Conservation (phyloP, 1,284 basidiomycete species). For the Pyrrhoderma noxium region DNA sequence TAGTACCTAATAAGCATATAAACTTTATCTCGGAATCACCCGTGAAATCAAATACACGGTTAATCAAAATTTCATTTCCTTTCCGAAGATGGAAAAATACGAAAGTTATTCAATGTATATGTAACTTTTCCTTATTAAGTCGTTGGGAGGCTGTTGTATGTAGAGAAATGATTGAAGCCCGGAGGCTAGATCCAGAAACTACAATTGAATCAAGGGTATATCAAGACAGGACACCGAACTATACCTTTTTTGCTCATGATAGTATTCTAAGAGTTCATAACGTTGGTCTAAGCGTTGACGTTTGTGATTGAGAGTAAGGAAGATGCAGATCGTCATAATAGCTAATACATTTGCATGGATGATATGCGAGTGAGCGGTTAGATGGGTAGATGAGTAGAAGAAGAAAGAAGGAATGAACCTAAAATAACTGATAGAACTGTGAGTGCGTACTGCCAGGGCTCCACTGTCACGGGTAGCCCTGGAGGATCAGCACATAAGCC, state of each 20-base stretch:
- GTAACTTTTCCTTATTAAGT: background rate
- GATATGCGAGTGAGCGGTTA: background rate
- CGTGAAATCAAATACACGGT: too few relatives aligned
- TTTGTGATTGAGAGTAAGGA: constrained; percentile 43
- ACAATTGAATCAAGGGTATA: background rate
- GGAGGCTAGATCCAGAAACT: constrained; percentile 20
- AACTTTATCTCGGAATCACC: too few relatives aligned
- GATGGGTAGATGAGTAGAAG: background rate
- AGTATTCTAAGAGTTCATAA: constrained; percentile 45
- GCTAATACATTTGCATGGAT: constrained; percentile 25
- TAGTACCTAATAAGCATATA: too few relatives aligned
- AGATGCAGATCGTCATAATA: constrained; percentile 35
- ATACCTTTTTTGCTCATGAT: constrained; percentile 49
- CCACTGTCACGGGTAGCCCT: constrained; percentile 29
- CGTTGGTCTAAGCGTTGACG: constrained; percentile 39
- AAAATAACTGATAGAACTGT: constrained; percentile 32
- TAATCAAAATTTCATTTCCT: too few relatives aligned
- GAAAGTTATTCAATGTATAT: too few relatives aligned
- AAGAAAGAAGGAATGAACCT: constrained; percentile 28
- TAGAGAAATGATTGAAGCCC: constrained; percentile 31
- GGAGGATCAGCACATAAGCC: constrained; percentile 29
- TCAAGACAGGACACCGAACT: constrained; percentile 8
- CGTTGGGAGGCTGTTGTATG: constrained; percentile 25
- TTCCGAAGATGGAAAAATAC: too few relatives aligned
- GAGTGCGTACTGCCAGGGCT: constrained; percentile 41